These are phyloP conservation scores for Calocera viscosa DNA, from an alignment of 768 basidiomycete species.

Conservation along the genomic window DNA sequence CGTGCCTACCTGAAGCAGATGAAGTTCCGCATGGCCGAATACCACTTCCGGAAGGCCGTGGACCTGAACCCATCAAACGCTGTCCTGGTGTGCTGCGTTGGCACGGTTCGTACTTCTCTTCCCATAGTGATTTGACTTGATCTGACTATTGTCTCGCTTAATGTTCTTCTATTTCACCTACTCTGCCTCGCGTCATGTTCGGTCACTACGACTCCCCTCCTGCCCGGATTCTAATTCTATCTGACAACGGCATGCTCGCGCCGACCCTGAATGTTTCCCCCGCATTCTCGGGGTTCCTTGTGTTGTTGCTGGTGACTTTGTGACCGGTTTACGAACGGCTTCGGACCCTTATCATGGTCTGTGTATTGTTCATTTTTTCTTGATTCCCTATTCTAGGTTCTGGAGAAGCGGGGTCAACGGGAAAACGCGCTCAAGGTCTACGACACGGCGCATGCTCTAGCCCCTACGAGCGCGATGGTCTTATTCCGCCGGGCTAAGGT, in stretches of 20 bases:
- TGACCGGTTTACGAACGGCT: background rate
- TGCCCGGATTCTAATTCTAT: background rate
- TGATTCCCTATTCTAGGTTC: conserved; percentile 46
- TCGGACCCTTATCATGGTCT: conserved; percentile 9
- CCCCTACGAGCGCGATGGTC: conserved; percentile 84
- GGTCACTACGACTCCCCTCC: background rate
- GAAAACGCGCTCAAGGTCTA: conserved; percentile 66
- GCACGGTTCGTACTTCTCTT: conserved; percentile 56
- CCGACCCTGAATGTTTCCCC: background rate
- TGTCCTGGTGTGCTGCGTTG: conserved; percentile 90
- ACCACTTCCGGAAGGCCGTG: conserved; percentile 85
- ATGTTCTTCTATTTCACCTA: background rate
- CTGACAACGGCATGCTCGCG: background rate
- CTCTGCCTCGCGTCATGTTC: background rate
- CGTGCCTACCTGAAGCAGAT: conserved; percentile 92
- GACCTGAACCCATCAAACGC: conserved; percentile 91
- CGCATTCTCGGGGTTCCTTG: background rate
- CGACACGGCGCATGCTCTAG: conserved; percentile 62
- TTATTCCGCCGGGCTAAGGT: conserved; percentile 90
- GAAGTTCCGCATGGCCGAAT: conserved; percentile 86
- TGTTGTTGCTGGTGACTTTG: background rate
- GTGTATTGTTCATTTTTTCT: conserved; percentile 8
- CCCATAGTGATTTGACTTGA: background rate
- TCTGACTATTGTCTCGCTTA: background rate
- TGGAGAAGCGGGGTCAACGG: conserved; percentile 72